A percentile compares a stretch with the other conserved stretches of the same genome.
phyloP scores from a whole-genome alignment of 164 flowering plant species.

The Magnolia changhungtana region DNA sequence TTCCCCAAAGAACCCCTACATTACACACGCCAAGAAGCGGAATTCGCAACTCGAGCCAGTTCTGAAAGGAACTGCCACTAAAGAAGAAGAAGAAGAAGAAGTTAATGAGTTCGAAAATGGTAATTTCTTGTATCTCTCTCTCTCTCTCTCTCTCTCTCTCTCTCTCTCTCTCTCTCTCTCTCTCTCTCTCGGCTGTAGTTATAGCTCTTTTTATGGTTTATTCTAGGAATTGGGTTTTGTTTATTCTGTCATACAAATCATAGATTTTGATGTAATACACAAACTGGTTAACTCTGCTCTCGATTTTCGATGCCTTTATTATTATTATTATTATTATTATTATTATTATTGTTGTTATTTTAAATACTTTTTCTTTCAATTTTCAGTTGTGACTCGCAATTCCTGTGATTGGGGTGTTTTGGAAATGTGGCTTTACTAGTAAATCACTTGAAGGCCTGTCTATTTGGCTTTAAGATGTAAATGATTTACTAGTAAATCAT shows the following conservation, averaged over 20 bases:
- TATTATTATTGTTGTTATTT: too few relatives aligned
- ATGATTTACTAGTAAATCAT: too few relatives aligned
- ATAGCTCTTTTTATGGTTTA: neutral
- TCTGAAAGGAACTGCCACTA: slow-evolving; percentile 29
- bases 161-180: neutral
- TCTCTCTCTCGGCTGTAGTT: neutral
- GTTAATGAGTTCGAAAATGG: slow-evolving; percentile 52
- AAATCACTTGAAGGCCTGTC: too few relatives aligned
- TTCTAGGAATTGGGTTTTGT: slow-evolving; percentile 8
- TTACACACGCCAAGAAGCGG: slow-evolving; percentile 34
- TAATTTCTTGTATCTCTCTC: slow-evolving; percentile 3
- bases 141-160: neutral
- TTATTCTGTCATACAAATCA: slow-evolving; percentile 2
- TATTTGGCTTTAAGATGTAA: too few relatives aligned
- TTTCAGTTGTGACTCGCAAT: neutral
- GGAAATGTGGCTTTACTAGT: too few relatives aligned
- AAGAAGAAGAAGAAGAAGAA: slow-evolving; percentile 26
- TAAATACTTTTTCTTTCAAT: too few relatives aligned
- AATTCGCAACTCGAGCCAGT: slow-evolving; percentile 32
- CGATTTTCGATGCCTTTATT: neutral
- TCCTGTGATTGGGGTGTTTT: neutral
- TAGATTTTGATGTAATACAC: neutral
- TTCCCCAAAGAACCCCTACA: slow-evolving; percentile 11
- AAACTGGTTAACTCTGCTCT: neutral
- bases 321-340: too few relatives aligned